A percentile compares a stretch with the other conserved stretches of the same genome.
Evolutionary conservation across 495 filamentous ascomycete genomes (phyloP).

Genomic region (Beverwykella pulmonaria): DNA sequence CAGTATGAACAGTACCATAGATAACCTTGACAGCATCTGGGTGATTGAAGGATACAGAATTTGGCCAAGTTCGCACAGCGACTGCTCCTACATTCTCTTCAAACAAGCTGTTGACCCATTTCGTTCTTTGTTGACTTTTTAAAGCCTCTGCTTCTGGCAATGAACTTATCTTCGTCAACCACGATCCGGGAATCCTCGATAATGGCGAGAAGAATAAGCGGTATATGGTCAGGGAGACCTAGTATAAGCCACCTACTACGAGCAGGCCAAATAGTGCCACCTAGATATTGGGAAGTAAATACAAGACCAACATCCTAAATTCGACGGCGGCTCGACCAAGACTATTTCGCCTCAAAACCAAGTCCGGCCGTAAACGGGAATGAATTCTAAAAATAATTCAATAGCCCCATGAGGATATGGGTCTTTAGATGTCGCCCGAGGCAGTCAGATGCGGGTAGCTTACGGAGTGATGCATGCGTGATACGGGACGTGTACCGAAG

Average conservation of each 20-base stretch:
- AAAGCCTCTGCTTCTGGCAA: conserved; percentile 32
- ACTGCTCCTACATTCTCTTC: conserved; percentile 28
- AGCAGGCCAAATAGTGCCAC: not conserved
- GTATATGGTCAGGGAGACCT: conserved; percentile 2
- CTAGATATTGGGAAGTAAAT: too few relatives aligned
- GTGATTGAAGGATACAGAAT: conserved; percentile 33
- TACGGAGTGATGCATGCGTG: too few relatives aligned
- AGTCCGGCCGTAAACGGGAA: too few relatives aligned
- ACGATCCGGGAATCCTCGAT: conserved; percentile 30
- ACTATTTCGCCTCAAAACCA: too few relatives aligned
- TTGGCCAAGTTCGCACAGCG: conserved; percentile 30
- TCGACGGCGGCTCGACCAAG: too few relatives aligned
- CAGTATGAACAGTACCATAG: conserved; percentile 15
- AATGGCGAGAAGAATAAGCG: conserved; percentile 35
- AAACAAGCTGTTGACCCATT: conserved; percentile 30
- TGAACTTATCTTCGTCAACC: conserved; percentile 30
- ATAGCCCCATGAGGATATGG: too few relatives aligned
- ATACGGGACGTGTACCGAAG: too few relatives aligned
- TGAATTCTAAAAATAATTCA: too few relatives aligned
- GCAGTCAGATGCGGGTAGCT: too few relatives aligned
- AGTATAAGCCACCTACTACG: not conserved
- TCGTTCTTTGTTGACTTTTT: conserved; percentile 17
- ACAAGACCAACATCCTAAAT: too few relatives aligned
- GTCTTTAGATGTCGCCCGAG: too few relatives aligned
- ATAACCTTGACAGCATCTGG: conserved; percentile 38